Evolutionary conservation across 371 early-diverging fungal genomes (phyloP).

Genomic region (Dinochytrium kinnereticum): DNA sequence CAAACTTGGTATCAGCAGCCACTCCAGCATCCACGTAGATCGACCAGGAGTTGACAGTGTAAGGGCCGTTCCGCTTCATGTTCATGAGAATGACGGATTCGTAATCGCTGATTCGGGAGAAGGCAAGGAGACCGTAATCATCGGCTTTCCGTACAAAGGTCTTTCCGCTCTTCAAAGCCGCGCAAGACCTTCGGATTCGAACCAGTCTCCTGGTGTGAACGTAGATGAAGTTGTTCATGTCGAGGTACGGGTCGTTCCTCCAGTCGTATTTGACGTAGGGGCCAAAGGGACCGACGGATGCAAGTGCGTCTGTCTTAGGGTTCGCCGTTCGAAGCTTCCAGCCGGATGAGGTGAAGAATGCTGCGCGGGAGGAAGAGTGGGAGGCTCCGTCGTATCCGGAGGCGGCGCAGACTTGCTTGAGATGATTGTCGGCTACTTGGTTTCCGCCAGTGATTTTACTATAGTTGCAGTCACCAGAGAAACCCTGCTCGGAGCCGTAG

Average conservation of each 20-base stretch:
- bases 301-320: constrained; percentile 9
- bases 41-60: constrained; percentile 16
- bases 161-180: background rate
- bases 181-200: constrained; percentile 12
- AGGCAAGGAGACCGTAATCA: constrained; percentile 15
- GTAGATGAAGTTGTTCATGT: constrained; percentile 12
- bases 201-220: constrained; percentile 3
- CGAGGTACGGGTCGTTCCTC: constrained; percentile 5
- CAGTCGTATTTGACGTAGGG: background rate
- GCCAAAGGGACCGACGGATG: background rate
- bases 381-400: background rate
- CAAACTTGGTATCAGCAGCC: background rate
- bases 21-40: background rate
- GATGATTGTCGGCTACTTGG: constrained; percentile 4
- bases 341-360: constrained; percentile 8
- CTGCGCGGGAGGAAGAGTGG: constrained; percentile 14
- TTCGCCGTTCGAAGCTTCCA: constrained; percentile 8
- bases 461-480: constrained; percentile 16
- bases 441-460: constrained; percentile 7
- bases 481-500: constrained; percentile 24
- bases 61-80: constrained; percentile 3
- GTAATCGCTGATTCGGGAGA: background rate
- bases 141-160: background rate
- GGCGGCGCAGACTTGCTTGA: background rate
- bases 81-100: constrained; percentile 20